Base-by-base conservation (phyloP, 2,329 filamentous ascomycete species). In the Helminthosporium solani region DNA sequence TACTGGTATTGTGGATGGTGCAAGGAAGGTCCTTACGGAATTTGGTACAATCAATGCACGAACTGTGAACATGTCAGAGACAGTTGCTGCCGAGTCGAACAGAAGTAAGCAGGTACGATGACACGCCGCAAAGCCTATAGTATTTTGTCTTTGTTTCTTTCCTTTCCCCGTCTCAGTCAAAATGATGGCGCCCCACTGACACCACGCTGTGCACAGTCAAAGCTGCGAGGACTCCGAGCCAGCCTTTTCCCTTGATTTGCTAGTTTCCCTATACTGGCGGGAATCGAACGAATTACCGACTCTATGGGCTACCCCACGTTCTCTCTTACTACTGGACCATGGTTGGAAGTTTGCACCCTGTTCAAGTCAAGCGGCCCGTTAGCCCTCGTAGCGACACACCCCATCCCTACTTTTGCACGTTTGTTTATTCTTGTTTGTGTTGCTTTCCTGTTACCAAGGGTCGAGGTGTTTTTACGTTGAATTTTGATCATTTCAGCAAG, bases 1-100 rank as follows among this genome's bases (percentile, higher is more conserved):
- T 27, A 50, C 1, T 61, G 57, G 57, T 54, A 50, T 20, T 61
- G 58, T 23, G 40, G 46, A 4, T 33, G 25, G 1, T 61, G 58
- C 20, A 42, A 46, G 3, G 54, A 58, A 40, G 58, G 58, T 5
- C 54, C 53, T 14, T 44, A 37, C 4, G 9, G 11, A 3, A 4
- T 16, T 1, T 53, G 47, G 50, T 50, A 49, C 19, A 11, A 5
- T 5, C 6, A 1, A 4, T 61, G 58, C 42, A 16, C 33, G 16
- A 16, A 2, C 1, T 61, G 58, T 30, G 9, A 18, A 1, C 53
- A 57, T 27, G 12, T 1, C 2, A 42, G 27, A 38, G 37, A 42
- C 33, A 14, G 12, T 9, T 33, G 27, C 16, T 49, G 46, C 20
- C 20, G 7, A 11, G 33, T 28, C 3, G 21, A 34, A 16, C 3